A percentile compares a stretch with the other conserved stretches of the same genome.
phyloP scores from a whole-genome alignment of 495 filamentous ascomycete species.

The Coniosporium apollinis region DNA sequence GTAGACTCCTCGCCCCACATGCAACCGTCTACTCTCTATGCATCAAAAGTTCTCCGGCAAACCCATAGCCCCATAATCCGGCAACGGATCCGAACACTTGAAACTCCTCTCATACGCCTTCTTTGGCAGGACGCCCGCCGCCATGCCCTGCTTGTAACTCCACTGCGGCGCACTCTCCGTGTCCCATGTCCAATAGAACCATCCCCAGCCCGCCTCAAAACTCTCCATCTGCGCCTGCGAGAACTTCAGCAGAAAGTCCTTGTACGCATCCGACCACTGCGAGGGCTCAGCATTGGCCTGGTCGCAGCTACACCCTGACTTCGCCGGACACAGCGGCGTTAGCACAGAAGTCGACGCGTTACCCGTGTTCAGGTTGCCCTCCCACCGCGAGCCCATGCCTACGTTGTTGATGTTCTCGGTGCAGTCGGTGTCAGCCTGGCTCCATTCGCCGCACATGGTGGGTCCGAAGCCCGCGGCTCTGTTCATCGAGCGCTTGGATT shows the following conservation, averaged over 20 bases:
- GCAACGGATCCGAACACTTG: conserved; percentile 51
- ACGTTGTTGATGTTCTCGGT: conserved; percentile 78
- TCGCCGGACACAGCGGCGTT: conserved; percentile 53
- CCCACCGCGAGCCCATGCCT: conserved; percentile 75
- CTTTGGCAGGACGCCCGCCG: conserved; percentile 64
- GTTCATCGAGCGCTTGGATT: conserved; percentile 54
- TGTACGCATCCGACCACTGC: conserved; percentile 57
- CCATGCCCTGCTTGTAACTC: conserved; percentile 79
- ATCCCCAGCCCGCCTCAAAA: conserved; percentile 84
- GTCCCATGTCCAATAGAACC: conserved; percentile 97
- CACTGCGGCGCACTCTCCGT: conserved; percentile 73
- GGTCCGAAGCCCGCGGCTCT: conserved; percentile 75
- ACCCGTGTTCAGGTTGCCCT: conserved; percentile 52
- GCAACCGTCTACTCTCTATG: neutral
- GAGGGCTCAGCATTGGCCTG: conserved; percentile 56
- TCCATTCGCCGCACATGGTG: conserved; percentile 96
- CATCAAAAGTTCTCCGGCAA: conserved; percentile 53
- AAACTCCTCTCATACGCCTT: conserved; percentile 64
- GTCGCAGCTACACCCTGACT: conserved; percentile 50
- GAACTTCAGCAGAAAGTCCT: conserved; percentile 72
- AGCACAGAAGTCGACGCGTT: conserved; percentile 37
- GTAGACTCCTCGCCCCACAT: too few relatives aligned
- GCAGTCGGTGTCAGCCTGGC: conserved; percentile 95
- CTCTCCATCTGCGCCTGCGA: conserved; percentile 89
- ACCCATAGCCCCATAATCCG: conserved; percentile 45